Conservation (phyloP, 2,329 filamentous ascomycete genomes). For the Xylaria sp. region DNA sequence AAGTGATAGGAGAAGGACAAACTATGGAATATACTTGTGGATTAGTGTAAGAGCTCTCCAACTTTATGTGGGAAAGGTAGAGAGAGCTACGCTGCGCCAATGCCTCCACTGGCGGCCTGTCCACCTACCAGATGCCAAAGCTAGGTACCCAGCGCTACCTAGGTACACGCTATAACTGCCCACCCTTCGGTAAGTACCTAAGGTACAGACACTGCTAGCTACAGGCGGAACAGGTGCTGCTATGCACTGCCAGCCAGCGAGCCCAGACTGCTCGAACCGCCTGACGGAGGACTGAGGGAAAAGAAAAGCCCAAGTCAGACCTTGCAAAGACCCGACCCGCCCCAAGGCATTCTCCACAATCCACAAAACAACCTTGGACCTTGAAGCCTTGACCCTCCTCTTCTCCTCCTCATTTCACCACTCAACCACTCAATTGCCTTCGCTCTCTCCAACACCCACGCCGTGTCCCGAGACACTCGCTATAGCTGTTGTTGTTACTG, state of each 20-base stretch:
- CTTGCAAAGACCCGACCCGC: conserved; percentile 32
- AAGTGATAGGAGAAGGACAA: not conserved
- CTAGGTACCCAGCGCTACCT: not conserved
- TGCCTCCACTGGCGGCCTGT: not conserved
- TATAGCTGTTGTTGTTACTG: conserved; percentile 29
- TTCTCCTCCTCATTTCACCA: conserved; percentile 43
- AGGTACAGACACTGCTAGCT: conserved; percentile 3
- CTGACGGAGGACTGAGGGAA: conserved; percentile 4
- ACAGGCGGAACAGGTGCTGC: not conserved
- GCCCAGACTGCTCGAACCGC: not conserved
- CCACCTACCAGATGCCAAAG: not conserved
- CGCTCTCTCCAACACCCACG: conserved; percentile 36
- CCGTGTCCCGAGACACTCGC: conserved; percentile 41
- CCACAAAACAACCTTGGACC: conserved; percentile 38
- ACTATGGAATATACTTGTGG: conserved; percentile 25
- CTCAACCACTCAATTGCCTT: conserved; percentile 37
- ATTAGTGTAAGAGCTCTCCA: conserved; percentile 13
- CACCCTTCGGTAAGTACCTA: not conserved
- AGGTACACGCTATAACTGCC: not conserved
- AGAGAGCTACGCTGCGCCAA: not conserved
- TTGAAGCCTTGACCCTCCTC: conserved; percentile 40
- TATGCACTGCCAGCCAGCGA: too few species aligned
- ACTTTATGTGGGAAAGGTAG: conserved; percentile 14
- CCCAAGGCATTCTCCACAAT: conserved; percentile 42
- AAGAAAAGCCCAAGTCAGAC: conserved; percentile 27